Base-by-base conservation (phyloP, 768 basidiomycete genomes). In the Suillus lakei region DNA sequence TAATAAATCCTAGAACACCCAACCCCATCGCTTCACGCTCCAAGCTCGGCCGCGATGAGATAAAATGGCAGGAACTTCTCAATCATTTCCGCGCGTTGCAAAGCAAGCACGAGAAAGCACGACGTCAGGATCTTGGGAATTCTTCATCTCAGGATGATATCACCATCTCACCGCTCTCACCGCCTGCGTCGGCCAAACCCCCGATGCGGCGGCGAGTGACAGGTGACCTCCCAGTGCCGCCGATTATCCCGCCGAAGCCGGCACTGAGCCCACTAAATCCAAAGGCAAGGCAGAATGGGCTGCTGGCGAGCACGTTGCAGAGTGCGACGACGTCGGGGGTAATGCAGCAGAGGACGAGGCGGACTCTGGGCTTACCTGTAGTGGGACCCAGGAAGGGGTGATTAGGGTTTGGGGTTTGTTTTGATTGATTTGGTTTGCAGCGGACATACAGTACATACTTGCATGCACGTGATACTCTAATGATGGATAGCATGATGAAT, bases 31-130 rank as follows among this genome's bases (percentile, higher is more conserved):
- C 88, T 2, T 82, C 88, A 23, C 87, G 95, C 28, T 91, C 94
- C 4, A 97, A 97, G 75, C 73, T 90, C 0, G 81, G 87, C 36
- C 86, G 92, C 30, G 95, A 93, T 50, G 95, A 98, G 61, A 98
- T 99, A 75, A 98, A 98, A 74, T 99, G 98, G 98, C 90, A 91
- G 73, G 98, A 99, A 66, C 84, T 99, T 0, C 85, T 99, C 12
- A 84, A 85, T 5, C 98, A 99, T 76, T 99, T 99, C 82, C 90
- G 96, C 21, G 81, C 86, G 0, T 89, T 98, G 1, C 98, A 99
- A 77, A 83, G 85, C 39, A 91, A 89, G 70, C 96, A 99, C 73
- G 96, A 99, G 80, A 96, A 96, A 74, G 88, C 95, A 5, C 87
- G 96, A 34, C 83, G 96, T 43, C 90, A 88, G 68, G 87, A 89